Percentiles rank a stretch among this genome's conserved stretches.
Conservation (phyloP, 2,329 filamentous ascomycete genomes). For the Hypocrella siamensis region DNA sequence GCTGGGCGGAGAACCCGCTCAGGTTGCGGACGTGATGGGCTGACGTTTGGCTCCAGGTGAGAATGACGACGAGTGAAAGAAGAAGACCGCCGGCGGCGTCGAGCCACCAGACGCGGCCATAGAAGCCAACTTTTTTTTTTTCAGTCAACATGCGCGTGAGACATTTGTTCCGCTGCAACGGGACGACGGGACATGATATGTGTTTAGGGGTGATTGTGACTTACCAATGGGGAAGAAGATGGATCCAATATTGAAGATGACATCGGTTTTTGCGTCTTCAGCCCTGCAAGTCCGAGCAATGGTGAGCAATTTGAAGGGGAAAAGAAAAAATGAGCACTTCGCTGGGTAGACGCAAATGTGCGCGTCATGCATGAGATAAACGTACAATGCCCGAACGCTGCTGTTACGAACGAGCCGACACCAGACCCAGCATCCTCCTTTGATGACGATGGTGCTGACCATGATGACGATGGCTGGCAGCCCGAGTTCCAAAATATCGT, state of each 20-base stretch:
- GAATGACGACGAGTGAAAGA: conserved; percentile 64
- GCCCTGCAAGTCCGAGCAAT: no score
- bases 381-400: conserved; percentile 62
- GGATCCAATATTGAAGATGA: conserved; percentile 81
- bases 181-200: no score
- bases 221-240: conserved; percentile 67
- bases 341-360: background rate
- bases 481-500: conserved; percentile 56
- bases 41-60: conserved; percentile 63
- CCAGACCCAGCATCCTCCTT: conserved; percentile 73
- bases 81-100: conserved; percentile 65
- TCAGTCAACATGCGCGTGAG: background rate
- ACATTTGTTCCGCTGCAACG: no score
- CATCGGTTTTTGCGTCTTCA: conserved; percentile 48
- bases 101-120: conserved; percentile 66
- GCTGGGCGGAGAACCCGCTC: conserved; percentile 61
- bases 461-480: conserved; percentile 65
- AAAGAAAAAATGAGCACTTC: background rate
- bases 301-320: no score
- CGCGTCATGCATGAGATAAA: conserved; percentile 5
- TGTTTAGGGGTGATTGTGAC: conserved; percentile 5
- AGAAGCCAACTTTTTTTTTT: conserved; percentile 44
- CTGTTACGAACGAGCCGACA: conserved; percentile 76
- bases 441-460: conserved; percentile 66
- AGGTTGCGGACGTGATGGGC: conserved; percentile 66